Percentiles rank a stretch among this genome's conserved stretches.
These are phyloP conservation scores for Oldenlandia corymbosa DNA, from an alignment of 257 asterid genomes.

Conservation along the genomic window DNA sequence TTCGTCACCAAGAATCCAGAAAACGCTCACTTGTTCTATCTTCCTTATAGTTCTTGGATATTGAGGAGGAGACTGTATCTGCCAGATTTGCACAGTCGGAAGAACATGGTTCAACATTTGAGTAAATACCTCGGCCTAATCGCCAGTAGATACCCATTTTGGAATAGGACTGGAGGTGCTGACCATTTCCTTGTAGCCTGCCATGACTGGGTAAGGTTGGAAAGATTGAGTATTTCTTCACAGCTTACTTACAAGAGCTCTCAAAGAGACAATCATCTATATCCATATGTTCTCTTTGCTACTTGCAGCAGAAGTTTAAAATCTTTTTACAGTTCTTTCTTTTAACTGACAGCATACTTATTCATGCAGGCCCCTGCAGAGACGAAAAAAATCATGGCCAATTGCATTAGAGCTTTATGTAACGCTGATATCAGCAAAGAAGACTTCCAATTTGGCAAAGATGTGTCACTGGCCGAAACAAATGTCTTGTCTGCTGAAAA, in stretches of 20 bases:
- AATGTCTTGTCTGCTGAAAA: conserved; percentile 36
- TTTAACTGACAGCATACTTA: background rate
- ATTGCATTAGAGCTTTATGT: conserved; percentile 75
- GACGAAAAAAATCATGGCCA: conserved; percentile 58
- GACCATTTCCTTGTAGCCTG: conserved; percentile 63
- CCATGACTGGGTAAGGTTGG: conserved; percentile 54
- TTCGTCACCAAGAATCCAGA: conserved; percentile 32
- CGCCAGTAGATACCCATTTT: conserved; percentile 34
- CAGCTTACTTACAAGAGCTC: background rate
- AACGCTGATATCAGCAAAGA: conserved; percentile 63
- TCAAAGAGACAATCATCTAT: too few species aligned
- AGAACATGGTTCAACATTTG: conserved; percentile 27
- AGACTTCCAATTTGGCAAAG: conserved; percentile 78
- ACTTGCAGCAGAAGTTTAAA: background rate
- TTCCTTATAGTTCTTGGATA: conserved; percentile 46
- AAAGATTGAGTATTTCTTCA: background rate
- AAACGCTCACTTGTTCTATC: conserved; percentile 50
- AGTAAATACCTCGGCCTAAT: conserved; percentile 29
- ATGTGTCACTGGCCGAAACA: conserved; percentile 78
- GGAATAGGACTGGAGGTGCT: conserved; percentile 56
- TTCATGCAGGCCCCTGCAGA: conserved; percentile 67
- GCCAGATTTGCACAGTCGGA: conserved; percentile 36
- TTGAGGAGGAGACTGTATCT: conserved; percentile 46
- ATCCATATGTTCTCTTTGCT: too few species aligned
- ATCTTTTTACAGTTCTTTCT: background rate